Base-by-base conservation (phyloP, 2,329 filamentous ascomycete species). In the Xylariaceae sp. region DNA sequence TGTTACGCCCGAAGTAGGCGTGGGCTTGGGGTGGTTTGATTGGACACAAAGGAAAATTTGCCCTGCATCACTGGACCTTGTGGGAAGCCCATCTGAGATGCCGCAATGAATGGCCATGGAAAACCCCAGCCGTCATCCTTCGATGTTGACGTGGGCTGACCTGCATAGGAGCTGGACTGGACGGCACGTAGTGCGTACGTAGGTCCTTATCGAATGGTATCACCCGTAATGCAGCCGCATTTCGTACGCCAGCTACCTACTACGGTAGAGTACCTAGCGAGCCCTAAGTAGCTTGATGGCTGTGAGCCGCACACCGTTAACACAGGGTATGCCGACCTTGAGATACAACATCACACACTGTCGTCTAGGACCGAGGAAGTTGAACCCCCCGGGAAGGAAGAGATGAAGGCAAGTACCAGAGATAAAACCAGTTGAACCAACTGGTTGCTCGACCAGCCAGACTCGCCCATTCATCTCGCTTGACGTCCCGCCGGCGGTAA, bases 191-290 rank as follows among this genome's bases (percentile, higher is more conserved):
- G 23, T 30, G 23, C 23, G 23, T 30, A 53, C 50, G 47, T 44
- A 58, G 39, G 56, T 63, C 61, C 58, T 61, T 51, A n/a, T 57
- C 56, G 37, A 53, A 54, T 62, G 54, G 56, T 64, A 52, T 6
- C 23, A n/a, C 23, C 48, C 48, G 48, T 13, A 18, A 61, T 58
- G 50, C 59, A 62, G 56, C 62, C 59, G 59, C 62, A 61, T 60
- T 62, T 50, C 13, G 13, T 47, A 60, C 45, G 30, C 57, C 39
- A 48, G 37, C 47, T 42, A 50, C 11, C 47, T 42, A 50, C 11
- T 45, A n/a, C 7, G 23, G 44, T 13, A 47, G 13, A 15, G 23
- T 30, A 30, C 23, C 23, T n/a, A 15, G 6, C 17, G 17, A 18
- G 17, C 17, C 17, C 17, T 18, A 18, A 18, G 3, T n/a, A 30